A percentile compares a stretch with the other conserved stretches of the same genome.
phyloP scores from a whole-genome alignment of 257 asterid genomes.

The Ilex asprella region DNA sequence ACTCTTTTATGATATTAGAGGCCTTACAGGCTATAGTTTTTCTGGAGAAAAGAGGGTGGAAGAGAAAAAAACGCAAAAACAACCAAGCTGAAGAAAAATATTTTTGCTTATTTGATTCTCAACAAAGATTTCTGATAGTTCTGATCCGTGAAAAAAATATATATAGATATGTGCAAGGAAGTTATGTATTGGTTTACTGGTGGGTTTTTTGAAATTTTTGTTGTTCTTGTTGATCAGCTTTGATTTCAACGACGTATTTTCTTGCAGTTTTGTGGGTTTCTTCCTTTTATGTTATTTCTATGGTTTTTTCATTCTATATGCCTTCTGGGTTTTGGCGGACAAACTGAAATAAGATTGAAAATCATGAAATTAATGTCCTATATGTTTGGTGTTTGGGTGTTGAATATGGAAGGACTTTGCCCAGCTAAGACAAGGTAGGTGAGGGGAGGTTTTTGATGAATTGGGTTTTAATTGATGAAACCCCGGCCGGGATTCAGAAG shows the following conservation, averaged over 20 bases:
- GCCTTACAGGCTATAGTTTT: too few species aligned
- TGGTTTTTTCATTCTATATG: too few species aligned
- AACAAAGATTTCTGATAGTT: neutral
- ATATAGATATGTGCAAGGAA: neutral
- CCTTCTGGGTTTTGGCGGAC: too few species aligned
- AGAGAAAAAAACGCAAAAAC: neutral
- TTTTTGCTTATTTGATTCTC: neutral
- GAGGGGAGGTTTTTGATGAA: too few species aligned
- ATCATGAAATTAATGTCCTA: too few species aligned
- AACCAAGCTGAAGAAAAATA: neutral
- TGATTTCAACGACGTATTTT: too few species aligned
- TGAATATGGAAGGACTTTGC: neutral
- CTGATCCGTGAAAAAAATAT: neutral
- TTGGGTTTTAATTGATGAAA: too few species aligned
- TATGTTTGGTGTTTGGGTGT: neutral
- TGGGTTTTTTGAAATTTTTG: neutral
- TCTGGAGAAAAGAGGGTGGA: neutral
- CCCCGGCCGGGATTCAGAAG: too few species aligned
- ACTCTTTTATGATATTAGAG: neutral
- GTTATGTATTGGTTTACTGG: neutral
- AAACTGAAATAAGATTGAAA: neutral
- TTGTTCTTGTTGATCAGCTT: too few species aligned
- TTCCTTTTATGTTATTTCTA: neutral
- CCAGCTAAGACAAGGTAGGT: neutral
- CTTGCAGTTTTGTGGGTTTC: neutral